Percentiles rank a stretch among this genome's conserved stretches.
phyloP scores from a whole-genome alignment of 305 asterid genomes.

The Solanum chacoense region DNA sequence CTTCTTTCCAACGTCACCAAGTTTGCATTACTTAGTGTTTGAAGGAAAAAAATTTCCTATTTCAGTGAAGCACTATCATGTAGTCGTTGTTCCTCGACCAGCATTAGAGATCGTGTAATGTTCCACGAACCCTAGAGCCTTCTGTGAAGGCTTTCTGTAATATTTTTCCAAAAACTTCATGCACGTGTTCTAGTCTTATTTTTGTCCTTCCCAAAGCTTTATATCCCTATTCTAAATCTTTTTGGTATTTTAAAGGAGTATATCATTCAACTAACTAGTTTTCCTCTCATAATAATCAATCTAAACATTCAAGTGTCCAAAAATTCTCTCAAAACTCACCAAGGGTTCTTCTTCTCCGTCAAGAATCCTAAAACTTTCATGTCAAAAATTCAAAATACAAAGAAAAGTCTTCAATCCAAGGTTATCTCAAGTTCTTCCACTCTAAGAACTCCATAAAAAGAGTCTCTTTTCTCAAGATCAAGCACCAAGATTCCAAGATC shows the following conservation, averaged over 20 bases:
- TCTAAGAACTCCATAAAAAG: neutral
- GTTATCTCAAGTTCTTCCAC: neutral
- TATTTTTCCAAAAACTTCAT: too few relatives aligned
- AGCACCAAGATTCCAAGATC: neutral
- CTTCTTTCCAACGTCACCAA: neutral
- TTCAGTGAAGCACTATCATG: neutral
- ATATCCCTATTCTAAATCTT: neutral
- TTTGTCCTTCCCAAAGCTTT: neutral
- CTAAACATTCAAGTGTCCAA: neutral
- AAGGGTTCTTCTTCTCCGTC: neutral
- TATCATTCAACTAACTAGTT: neutral
- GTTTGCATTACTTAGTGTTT: neutral
- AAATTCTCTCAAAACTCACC: neutral
- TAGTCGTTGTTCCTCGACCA: neutral
- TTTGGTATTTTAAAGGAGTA: neutral
- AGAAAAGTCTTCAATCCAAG: neutral
- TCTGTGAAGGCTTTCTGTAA: neutral
- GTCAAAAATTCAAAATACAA: too few relatives aligned
- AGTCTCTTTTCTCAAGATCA: neutral
- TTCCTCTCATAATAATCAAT: neutral
- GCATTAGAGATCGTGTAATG: neutral
- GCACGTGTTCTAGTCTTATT: too few relatives aligned
- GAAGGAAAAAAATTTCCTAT: neutral
- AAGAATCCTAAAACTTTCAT: neutral
- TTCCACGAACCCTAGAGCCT: too few relatives aligned